Conservation (phyloP, 176 grass and related monocot species). For the Aegilops tauschii region DNA sequence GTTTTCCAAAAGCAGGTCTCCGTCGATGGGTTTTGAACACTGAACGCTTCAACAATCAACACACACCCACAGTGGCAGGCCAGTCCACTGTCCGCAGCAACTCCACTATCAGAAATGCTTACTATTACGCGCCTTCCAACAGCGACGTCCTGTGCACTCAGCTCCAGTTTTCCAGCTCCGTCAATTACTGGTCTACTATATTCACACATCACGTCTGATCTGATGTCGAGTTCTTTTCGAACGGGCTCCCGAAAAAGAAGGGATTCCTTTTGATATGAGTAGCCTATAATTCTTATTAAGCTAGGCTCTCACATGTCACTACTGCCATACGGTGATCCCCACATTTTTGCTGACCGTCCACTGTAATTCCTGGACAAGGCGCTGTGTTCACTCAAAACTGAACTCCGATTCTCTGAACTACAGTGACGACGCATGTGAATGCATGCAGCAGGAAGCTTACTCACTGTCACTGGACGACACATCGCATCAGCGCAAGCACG, state of each 20-base stretch:
- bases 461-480: not conserved
- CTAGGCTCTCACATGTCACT: too few relatives aligned
- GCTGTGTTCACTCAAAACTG: not conserved
- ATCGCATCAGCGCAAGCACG: conserved; percentile 9
- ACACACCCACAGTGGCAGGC: not conserved
- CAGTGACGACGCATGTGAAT: conserved; percentile 7
- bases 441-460: conserved; percentile 6
- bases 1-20: not conserved
- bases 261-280: too few relatives aligned
- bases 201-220: conserved; percentile 4
- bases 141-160: not conserved
- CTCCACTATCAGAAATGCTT: not conserved
- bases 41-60: not conserved
- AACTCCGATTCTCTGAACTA: too few relatives aligned
- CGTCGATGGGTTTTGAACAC: not conserved
- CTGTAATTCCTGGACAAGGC: not conserved
- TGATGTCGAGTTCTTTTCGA: not conserved
- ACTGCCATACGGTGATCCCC: not conserved
- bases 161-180: not conserved
- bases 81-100: not conserved
- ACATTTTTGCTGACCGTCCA: not conserved
- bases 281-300: too few relatives aligned
- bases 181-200: not conserved
- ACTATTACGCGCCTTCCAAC: not conserved
- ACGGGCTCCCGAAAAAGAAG: too few relatives aligned